Conservation (phyloP, 148 eudicot species). For the Diospyros kaki region DNA sequence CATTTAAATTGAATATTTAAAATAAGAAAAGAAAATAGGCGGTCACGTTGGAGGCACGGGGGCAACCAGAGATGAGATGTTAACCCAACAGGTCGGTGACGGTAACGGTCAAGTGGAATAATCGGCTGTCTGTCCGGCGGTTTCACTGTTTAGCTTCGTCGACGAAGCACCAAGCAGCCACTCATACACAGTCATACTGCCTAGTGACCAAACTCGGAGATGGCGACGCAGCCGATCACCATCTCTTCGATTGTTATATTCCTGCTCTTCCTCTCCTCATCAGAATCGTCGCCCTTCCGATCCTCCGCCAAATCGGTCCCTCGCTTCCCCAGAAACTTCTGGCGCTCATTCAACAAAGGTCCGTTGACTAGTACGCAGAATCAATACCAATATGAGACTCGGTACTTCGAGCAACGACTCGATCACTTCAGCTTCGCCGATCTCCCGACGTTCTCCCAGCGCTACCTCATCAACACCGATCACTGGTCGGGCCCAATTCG, state of each 20-base stretch:
- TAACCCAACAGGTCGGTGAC: too few species aligned
- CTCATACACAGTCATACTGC: too few species aligned
- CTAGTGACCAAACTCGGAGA: neutral
- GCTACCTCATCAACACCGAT: constrained; percentile 56
- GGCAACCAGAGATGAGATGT: too few species aligned
- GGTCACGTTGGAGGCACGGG: too few species aligned
- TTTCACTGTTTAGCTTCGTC: too few species aligned
- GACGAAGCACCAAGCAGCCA: too few species aligned
- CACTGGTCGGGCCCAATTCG: constrained; percentile 58
- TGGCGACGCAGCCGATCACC: constrained; percentile 1
- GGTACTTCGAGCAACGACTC: constrained; percentile 53
- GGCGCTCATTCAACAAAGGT: constrained; percentile 20
- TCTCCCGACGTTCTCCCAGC: constrained; percentile 51
- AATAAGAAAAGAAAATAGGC: too few species aligned
- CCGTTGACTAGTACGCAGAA: neutral
- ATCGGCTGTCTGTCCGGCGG: too few species aligned
- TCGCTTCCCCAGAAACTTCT: constrained; percentile 41
- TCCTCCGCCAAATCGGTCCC: constrained; percentile 22
- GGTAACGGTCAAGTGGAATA: too few species aligned
- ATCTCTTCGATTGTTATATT: neutral
- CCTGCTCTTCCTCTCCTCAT: constrained; percentile 7
- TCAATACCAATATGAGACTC: constrained; percentile 50
- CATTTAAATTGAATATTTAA: too few species aligned
- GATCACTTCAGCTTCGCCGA: constrained; percentile 76
- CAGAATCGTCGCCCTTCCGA: constrained; percentile 6